These are phyloP conservation scores for Fusarium pseudocircinatum DNA, from an alignment of 2,329 filamentous ascomycete genomes.

Conservation along the genomic window DNA sequence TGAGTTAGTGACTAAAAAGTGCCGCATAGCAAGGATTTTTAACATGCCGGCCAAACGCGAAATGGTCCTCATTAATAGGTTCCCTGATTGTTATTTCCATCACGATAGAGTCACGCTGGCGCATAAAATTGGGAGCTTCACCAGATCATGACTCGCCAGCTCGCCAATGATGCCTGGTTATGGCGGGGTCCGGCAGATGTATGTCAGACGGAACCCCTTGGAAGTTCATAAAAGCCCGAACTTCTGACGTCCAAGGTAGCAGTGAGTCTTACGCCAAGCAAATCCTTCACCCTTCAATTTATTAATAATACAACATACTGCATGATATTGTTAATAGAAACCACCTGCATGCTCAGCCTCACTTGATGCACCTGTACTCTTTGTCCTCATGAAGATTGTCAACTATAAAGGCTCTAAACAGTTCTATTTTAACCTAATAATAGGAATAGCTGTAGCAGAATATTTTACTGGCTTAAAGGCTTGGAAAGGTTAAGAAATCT, in stretches of 20 bases:
- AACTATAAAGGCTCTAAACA: neutral
- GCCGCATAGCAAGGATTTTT: neutral
- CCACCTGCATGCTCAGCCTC: neutral
- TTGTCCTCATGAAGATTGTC: neutral
- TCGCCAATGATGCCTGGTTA: neutral
- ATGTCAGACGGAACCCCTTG: neutral
- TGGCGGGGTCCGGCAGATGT: neutral
- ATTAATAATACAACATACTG: neutral
- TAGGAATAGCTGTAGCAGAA: accelerated
- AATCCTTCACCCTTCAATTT: neutral
- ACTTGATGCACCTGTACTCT: neutral
- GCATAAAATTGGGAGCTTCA: no score
- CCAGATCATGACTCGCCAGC: neutral
- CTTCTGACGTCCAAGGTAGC: neutral
- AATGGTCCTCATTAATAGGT: neutral
- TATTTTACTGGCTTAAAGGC: accelerated
- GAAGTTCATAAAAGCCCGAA: neutral
- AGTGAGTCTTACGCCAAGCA: neutral
- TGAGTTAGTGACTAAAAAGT: neutral
- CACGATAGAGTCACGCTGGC: accelerated
- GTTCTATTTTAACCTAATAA: accelerated
- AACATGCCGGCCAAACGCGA: neutral
- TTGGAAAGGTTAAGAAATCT: neutral
- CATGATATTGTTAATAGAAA: neutral
- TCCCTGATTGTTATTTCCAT: neutral